Conservation (phyloP, 2,329 filamentous ascomycete genomes). For the Fusarium sp. region DNA sequence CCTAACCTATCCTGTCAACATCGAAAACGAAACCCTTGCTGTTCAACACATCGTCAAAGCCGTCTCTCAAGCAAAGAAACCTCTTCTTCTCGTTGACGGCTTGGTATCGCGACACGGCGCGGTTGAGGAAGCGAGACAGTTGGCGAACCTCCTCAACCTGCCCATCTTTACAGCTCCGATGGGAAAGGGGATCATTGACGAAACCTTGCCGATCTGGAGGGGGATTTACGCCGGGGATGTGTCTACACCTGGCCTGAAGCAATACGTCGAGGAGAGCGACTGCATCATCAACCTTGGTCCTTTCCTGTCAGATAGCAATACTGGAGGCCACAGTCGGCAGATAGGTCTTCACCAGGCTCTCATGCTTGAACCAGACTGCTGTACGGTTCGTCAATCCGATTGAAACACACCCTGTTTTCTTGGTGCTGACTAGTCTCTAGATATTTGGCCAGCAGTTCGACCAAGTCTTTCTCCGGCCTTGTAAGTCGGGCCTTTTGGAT, state of each 20-base stretch:
- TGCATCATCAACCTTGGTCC: neutral
- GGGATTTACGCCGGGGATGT: neutral
- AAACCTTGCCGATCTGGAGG: neutral
- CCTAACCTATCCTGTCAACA: neutral
- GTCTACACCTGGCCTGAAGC: neutral
- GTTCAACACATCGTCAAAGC: neutral
- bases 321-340: neutral
- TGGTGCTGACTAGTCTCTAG: neutral
- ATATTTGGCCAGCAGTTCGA: neutral
- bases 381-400: neutral
- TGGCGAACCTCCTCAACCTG: neutral
- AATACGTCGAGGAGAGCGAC: neutral
- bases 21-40: neutral
- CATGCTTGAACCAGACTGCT: neutral
- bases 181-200: neutral
- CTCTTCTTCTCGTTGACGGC: neutral
- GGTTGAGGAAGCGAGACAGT: neutral
- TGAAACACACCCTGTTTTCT: rapidly evolving
- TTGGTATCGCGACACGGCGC: neutral
- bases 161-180: neutral
- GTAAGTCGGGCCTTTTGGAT: neutral
- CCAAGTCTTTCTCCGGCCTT: neutral
- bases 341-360: neutral
- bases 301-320: neutral
- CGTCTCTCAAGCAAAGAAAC: neutral